Conservation (phyloP, 1,284 basidiomycete species). For the Coniophora puteana region DNA sequence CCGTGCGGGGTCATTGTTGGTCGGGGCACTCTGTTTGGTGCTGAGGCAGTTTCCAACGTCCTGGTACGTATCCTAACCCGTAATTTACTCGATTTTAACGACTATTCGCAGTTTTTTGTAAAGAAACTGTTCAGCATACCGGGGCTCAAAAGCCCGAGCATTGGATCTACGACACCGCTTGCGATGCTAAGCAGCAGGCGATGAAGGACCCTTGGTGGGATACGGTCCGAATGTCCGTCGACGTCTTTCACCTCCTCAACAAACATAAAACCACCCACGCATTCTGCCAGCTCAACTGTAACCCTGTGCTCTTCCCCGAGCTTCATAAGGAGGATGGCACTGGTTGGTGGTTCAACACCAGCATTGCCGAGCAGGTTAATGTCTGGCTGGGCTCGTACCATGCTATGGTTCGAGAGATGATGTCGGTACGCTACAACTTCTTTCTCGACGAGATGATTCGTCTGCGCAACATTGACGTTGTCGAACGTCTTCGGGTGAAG, state of each 20-base stretch:
- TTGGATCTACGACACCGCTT: too few relatives aligned
- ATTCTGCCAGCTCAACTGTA: conserved; percentile 33
- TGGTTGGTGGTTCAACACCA: conserved; percentile 23
- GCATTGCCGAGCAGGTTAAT: conserved; percentile 28
- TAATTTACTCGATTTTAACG: neutral
- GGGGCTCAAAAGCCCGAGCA: too few relatives aligned
- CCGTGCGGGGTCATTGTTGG: conserved; percentile 20
- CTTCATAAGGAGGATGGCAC: conserved; percentile 27
- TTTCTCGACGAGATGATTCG: conserved; percentile 7
- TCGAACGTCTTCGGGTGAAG: too few relatives aligned
- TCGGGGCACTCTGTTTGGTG: conserved; percentile 23
- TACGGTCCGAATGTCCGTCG: conserved; percentile 27
- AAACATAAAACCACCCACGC: conserved; percentile 33
- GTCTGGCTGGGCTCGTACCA: conserved; percentile 30
- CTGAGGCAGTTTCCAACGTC: conserved; percentile 23
- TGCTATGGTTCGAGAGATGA: conserved; percentile 28
- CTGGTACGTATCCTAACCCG: conserved; percentile 13
- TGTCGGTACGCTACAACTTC: conserved; percentile 22
- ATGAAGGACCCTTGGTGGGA: conserved; percentile 22
- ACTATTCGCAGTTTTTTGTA: too few relatives aligned
- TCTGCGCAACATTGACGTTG: too few relatives aligned
- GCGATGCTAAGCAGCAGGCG: too few relatives aligned
- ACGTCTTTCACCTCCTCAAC: conserved; percentile 38
- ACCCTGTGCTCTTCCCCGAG: conserved; percentile 31
- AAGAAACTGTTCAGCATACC: conserved; percentile 14